Conservation (phyloP, 1,284 basidiomycete species). For the Malassezia pachydermatis region DNA sequence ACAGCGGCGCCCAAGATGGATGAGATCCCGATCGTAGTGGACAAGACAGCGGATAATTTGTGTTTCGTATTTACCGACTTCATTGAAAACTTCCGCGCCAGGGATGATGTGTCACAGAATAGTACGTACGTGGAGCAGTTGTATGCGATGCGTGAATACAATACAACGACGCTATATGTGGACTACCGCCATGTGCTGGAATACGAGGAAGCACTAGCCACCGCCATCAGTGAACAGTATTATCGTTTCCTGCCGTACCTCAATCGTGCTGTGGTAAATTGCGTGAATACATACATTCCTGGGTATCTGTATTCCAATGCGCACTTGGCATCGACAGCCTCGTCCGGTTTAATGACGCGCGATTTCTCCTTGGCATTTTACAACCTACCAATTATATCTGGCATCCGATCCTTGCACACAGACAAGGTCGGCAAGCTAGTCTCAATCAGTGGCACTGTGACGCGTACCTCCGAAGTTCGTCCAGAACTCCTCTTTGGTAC, state of each 20-base stretch:
- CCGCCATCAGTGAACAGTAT: conserved; percentile 85
- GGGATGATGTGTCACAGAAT: too few relatives aligned
- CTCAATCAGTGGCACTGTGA: conserved; percentile 56
- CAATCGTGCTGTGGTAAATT: conserved; percentile 74
- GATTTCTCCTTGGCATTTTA: conserved; percentile 95
- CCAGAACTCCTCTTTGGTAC: conserved; percentile 89
- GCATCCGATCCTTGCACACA: conserved; percentile 74
- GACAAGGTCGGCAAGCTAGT: conserved; percentile 41
- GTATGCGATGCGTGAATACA: conserved; percentile 80
- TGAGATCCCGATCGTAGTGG: conserved; percentile 71
- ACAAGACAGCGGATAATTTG: conserved; percentile 84
- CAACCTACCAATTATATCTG: conserved; percentile 82
- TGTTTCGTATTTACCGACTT: conserved; percentile 81
- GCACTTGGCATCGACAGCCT: conserved; percentile 52
- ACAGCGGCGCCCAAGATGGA: conserved; percentile 32
- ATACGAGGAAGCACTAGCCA: conserved; percentile 79
- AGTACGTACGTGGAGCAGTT: conserved; percentile 87
- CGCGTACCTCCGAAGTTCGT: conserved; percentile 89
- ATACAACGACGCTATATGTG: conserved; percentile 88
- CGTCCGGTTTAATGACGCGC: conserved; percentile 74
- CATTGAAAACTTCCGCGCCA: conserved; percentile 73
- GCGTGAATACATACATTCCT: conserved; percentile 77
- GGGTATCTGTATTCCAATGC: conserved; percentile 83
- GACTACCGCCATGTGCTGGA: conserved; percentile 84
- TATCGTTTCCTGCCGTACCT: conserved; percentile 93